Base-by-base conservation (phyloP, 768 basidiomycete genomes). In the Podaxis rugospora region DNA sequence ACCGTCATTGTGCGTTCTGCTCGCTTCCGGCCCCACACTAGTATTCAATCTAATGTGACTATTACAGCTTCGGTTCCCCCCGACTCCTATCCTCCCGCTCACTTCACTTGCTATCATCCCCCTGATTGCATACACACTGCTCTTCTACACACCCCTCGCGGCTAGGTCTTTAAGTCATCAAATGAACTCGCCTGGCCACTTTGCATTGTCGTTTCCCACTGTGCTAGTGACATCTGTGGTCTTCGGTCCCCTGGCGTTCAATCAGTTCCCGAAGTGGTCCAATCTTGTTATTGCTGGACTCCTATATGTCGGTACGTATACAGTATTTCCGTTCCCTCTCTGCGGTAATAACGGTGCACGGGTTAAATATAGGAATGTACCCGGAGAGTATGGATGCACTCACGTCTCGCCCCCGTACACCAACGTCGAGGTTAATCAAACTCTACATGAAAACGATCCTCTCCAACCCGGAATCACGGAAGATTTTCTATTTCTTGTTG, bases 401-500 rank as follows among this genome's bases (percentile, higher is more conserved):
- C 54, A 69, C 77, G 16, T 71, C 71, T 16, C 68, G 77, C 13
- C 75, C 82, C 27, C 80, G 81, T 51, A 83, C 83, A 7, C 81
- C 85, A 5, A 76, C 81, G 25, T 81, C 82, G 36, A 80, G 82
- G 60, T 72, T 85, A 39, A 72, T 82, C 59, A 82, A 83, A 56
- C 82, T 85, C 32, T 94, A 97, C 71, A 76, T 98, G 55, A 95
- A 96, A 69, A 89, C 92, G 10, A 92, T 99, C 59, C 80, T 98
- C 39, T 87, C 89, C 18, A 96, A 96, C 66, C 85, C 88, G 2
- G 95, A 98, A 70, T 95, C 93, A 18, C 83, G 94, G 66, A 92
- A 91, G 73, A 98, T 99, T 61, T 98, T 95, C 74, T 98, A 96
- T 74, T 99, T 99, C 75, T 78, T 98, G 53, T 82, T 95, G 73